Conservation (phyloP, 257 asterid genomes). For the Salvia miltiorrhiza region DNA sequence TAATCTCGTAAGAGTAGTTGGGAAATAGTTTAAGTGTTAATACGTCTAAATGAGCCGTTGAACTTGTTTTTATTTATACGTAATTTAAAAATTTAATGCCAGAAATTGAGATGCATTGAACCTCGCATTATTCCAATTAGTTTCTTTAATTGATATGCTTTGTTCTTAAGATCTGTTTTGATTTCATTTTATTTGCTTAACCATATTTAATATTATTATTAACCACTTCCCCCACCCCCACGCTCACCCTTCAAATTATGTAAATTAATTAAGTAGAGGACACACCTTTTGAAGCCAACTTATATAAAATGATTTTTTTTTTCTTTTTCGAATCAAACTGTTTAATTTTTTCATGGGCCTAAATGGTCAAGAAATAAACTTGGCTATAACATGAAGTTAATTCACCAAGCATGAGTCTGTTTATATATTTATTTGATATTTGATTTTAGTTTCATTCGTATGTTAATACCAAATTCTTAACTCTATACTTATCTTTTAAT, state of each 20-base stretch:
- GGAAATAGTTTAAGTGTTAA: not conserved
- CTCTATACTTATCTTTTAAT: too few relatives aligned
- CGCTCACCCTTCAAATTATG: not conserved
- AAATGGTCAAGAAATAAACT: not conserved
- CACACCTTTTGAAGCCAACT: not conserved
- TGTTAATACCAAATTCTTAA: too few relatives aligned
- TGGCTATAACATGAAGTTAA: not conserved
- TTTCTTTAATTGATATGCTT: constrained; percentile 27
- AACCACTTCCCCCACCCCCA: not conserved
- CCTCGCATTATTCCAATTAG: constrained; percentile 17
- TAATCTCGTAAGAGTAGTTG: not conserved
- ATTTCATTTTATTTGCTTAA: constrained; percentile 10
- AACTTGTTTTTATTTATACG: not conserved
- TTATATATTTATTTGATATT: too few relatives aligned
- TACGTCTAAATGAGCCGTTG: constrained; percentile 20
- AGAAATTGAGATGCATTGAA: constrained; percentile 31
- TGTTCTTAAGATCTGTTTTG: constrained; percentile 23
- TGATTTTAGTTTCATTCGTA: too few relatives aligned
- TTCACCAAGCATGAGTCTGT: not conserved
- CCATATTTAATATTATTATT: not conserved
- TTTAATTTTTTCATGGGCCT: not conserved
- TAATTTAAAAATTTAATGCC: not conserved
- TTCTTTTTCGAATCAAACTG: not conserved
- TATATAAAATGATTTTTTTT: too few relatives aligned
- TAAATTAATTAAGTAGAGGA: not conserved